Base-by-base conservation (phyloP, 108 stramenopile genomes). In the Fragilaria radians region DNA sequence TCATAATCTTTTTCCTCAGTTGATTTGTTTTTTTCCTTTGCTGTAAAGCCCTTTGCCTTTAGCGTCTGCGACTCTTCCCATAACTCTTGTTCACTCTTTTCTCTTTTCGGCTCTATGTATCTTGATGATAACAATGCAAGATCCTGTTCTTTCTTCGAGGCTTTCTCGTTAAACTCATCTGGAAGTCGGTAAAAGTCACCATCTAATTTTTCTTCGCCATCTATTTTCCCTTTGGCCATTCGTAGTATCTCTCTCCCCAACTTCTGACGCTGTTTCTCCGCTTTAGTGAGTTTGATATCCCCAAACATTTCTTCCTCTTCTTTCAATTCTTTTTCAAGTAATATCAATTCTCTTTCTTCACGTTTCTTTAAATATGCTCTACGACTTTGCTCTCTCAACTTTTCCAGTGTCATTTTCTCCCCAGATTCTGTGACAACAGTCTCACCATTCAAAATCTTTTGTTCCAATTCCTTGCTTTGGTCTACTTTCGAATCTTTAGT, bases 31-130 rank as follows among this genome's bases (percentile, higher is more conserved):
- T 62, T 59, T 32, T 64, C 57, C 29, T 49, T 31, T 23, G 11
- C 65, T 22, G 9, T 54, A 27, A 58, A 51, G 49, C 33, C 63
- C 11, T 54, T 51, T 11, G 92, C 89, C 71, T 86, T 89, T 59
- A 66, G 55, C 5, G 90, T 90, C 63, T 99, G 98, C 21, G 89
- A 81, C 60, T 96, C 95, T 70, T 98, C 96, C 97, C 97, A 99
- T 9, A 96, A 63, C 48, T 99, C 86, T 73, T 97, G 93, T 62
- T 99, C 98, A 21, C 92, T 89, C 65, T 95, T 95, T 61, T 92
- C 83, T 50, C 65, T 59, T 26, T 84, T 91, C 24, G 88, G 88
- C 60, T 98, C 97, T 21, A 93, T 73, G 63, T 97, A 99, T 24
- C 98, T 84, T 5, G 91, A 86, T 1, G 78, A 89, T 28, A 98